Percentiles rank a stretch among this genome's conserved stretches.
phyloP scores from a whole-genome alignment of 345 rosid genomes.

The Raphanus raphanistrum region DNA sequence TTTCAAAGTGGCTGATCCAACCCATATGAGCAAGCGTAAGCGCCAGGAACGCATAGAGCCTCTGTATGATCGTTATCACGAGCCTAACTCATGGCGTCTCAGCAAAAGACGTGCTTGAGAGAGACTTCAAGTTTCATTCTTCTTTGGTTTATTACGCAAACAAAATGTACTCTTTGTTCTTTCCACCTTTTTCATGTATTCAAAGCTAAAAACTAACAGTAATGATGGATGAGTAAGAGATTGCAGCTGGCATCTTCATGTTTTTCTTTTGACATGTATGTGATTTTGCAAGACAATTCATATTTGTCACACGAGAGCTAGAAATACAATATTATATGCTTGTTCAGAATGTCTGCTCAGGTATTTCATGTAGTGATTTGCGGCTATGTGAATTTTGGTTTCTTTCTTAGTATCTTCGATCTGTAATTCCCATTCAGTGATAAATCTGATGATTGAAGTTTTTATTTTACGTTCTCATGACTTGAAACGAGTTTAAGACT shows the following conservation, averaged over 20 bases:
- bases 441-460: too few species aligned
- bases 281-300: background rate
- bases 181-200: conserved; percentile 8
- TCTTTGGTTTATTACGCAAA: background rate
- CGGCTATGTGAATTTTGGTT: too few species aligned
- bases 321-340: too few species aligned
- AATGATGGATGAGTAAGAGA: conserved; percentile 9
- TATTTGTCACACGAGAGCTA: background rate
- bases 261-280: background rate
- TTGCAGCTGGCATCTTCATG: conserved; percentile 25
- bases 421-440: too few species aligned
- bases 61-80: conserved; percentile 73
- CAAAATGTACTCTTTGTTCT: background rate
- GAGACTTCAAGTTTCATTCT: background rate
- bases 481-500: too few species aligned
- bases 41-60: conserved; percentile 87
- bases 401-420: too few species aligned
- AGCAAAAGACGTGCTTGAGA: conserved; percentile 77
- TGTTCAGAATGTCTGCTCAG: conserved; percentile 46
- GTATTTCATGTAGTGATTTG: conserved; percentile 14
- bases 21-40: conserved; percentile 89
- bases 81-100: conserved; percentile 89
- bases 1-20: conserved; percentile 84
- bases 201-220: conserved; percentile 5
- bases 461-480: too few species aligned